Conservation (phyloP, 805 yeast genomes). For the Myxozyma mucilagina region DNA sequence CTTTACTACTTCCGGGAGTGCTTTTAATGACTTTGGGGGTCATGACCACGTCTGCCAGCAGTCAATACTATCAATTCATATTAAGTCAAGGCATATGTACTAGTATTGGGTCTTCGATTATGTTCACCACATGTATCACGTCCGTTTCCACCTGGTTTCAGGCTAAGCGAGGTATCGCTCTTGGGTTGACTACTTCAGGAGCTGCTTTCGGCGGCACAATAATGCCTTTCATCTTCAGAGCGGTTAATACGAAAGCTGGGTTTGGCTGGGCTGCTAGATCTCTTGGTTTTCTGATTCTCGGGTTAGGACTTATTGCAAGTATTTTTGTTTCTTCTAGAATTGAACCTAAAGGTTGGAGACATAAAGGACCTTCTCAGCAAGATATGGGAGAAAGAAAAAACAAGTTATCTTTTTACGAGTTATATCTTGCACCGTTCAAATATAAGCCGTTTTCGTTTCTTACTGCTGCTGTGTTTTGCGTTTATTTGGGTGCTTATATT, state of each 20-base stretch:
- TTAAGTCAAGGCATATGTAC: constrained; percentile 53
- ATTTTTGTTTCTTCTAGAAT: constrained; percentile 35
- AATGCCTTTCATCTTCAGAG: constrained; percentile 50
- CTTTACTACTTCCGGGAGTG: constrained; percentile 32
- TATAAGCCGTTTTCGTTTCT: constrained; percentile 33
- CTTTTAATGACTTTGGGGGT: constrained; percentile 34
- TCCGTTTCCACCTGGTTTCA: constrained; percentile 50
- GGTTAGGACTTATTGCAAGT: constrained; percentile 33
- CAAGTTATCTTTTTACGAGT: neutral
- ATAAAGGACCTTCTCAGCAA: neutral
- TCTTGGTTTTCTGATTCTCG: constrained; percentile 49
- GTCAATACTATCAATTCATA: constrained; percentile 52
- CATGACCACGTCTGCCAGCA: constrained; percentile 42
- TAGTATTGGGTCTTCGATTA: constrained; percentile 48
- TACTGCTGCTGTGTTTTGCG: constrained; percentile 34
- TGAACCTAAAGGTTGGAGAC: constrained; percentile 4
- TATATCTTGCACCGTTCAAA: constrained; percentile 34
- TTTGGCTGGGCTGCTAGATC: constrained; percentile 56
- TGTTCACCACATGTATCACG: constrained; percentile 49
- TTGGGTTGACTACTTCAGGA: constrained; percentile 51
- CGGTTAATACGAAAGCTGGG: constrained; percentile 47
- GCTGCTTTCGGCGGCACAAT: constrained; percentile 54
- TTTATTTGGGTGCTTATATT: constrained; percentile 37
- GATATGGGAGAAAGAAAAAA: neutral
- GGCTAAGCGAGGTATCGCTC: constrained; percentile 47